Conservation (phyloP, 2,329 filamentous ascomycete species). For the Alternaria longipes region DNA sequence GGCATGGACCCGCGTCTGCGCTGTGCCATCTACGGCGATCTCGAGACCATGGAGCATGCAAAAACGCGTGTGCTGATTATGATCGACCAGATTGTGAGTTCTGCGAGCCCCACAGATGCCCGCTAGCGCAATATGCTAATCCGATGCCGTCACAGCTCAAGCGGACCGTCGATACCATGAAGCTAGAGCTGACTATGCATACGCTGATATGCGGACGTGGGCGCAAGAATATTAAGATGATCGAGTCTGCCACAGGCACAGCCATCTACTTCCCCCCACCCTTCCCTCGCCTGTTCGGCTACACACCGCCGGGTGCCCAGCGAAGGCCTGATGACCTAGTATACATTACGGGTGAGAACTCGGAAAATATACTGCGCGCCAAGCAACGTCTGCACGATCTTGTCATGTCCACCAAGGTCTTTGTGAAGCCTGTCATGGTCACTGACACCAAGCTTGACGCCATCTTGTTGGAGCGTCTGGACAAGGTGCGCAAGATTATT, state of each 20-base stretch:
- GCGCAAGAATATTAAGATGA: conserved; percentile 96
- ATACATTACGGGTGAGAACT: conserved; percentile 90
- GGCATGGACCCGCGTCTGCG: conserved; percentile 88
- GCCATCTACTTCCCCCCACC: conserved; percentile 98
- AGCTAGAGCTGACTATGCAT: conserved; percentile 86
- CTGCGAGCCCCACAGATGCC: conserved; percentile 29
- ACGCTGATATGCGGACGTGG: conserved; percentile 92
- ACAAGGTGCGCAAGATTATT: conserved; percentile 98
- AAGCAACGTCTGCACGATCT: conserved; percentile 92
- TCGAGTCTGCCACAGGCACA: conserved; percentile 93
- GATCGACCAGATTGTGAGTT: conserved; percentile 88
- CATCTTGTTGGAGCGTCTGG: conserved; percentile 86
- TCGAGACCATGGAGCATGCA: conserved; percentile 93
- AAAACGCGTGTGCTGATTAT: conserved; percentile 96
- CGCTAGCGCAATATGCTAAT: conserved; percentile 50
- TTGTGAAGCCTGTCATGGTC: conserved; percentile 89
- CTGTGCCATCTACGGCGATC: conserved; percentile 93
- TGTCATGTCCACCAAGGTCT: conserved; percentile 76
- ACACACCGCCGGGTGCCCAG: conserved; percentile 81
- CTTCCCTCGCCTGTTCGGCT: conserved; percentile 90
- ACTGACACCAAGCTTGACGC: conserved; percentile 93
- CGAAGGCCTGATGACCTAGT: conserved; percentile 88
- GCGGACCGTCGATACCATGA: conserved; percentile 78
- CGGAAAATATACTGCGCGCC: conserved; percentile 83
- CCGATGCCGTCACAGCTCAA: conserved; percentile 64